These are phyloP conservation scores for Sphaerulina vaccinii DNA, from an alignment of 2,329 filamentous ascomycete species.

Conservation along the genomic window DNA sequence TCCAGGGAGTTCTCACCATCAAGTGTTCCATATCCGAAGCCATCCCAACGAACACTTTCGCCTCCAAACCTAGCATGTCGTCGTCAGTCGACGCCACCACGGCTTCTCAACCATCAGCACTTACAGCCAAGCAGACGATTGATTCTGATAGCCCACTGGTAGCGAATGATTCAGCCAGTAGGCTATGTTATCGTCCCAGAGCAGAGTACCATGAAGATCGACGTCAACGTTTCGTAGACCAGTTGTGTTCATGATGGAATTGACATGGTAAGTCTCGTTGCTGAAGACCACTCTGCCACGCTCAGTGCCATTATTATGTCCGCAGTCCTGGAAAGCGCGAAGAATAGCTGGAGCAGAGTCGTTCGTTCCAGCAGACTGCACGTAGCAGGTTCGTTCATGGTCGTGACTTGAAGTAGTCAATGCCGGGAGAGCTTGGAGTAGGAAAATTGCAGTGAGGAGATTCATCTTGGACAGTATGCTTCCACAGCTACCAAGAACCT, in stretches of 20 bases:
- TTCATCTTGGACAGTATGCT: too few relatives aligned
- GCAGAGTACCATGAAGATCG: slow-evolving; percentile 49
- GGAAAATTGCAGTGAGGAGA: too few relatives aligned
- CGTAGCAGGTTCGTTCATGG: too few relatives aligned
- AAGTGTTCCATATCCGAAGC: slow-evolving; percentile 53
- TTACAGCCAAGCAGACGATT: slow-evolving; percentile 55
- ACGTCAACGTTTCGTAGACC: slow-evolving; percentile 49
- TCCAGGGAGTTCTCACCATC: too few relatives aligned
- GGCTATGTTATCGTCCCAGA: slow-evolving; percentile 45
- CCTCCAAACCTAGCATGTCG: too few relatives aligned
- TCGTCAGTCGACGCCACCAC: too few relatives aligned
- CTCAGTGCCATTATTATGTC: slow-evolving; percentile 40
- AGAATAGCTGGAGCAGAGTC: slow-evolving; percentile 49
- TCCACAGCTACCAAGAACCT: too few relatives aligned
- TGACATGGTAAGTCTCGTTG: slow-evolving; percentile 34
- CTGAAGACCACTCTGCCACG: slow-evolving; percentile 17
- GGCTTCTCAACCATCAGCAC: too few relatives aligned
- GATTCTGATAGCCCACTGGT: slow-evolving; percentile 56
- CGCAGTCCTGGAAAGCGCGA: slow-evolving; percentile 51
- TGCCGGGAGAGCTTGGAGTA: neutral
- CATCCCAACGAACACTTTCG: slow-evolving; percentile 50
- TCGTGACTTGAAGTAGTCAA: neutral
- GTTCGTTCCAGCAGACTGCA: slow-evolving; percentile 3
- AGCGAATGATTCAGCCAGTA: slow-evolving; percentile 56
- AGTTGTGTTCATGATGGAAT: slow-evolving; percentile 51